These are phyloP conservation scores for Chytriomyces sp. DNA, from an alignment of 192 early-diverging fungal species.

Conservation along the genomic window DNA sequence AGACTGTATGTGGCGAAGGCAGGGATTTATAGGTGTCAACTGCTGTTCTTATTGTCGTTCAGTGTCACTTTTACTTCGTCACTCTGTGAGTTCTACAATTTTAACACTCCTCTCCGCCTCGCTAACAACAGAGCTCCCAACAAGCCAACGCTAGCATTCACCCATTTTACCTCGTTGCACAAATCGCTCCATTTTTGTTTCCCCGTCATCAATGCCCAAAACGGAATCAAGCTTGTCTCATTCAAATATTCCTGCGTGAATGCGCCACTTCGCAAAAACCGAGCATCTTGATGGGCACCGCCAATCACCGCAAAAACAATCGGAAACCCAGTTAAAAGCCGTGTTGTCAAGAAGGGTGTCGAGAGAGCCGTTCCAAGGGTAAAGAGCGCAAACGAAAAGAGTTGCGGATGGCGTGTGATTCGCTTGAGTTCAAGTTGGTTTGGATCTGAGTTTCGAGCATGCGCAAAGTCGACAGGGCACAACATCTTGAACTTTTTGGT, in stretches of 20 bases:
- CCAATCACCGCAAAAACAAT: constrained; percentile 44
- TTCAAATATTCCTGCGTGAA: constrained; percentile 3
- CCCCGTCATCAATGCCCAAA: constrained; percentile 33
- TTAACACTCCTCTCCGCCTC: not conserved
- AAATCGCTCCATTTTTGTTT: constrained; percentile 35
- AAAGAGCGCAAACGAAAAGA: constrained; percentile 36
- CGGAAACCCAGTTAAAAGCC: constrained; percentile 39
- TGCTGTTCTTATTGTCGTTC: too few relatives aligned
- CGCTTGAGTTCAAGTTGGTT: constrained; percentile 31
- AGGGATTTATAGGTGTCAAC: too few relatives aligned
- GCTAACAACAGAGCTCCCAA: constrained; percentile 27
- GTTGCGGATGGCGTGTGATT: constrained; percentile 38
- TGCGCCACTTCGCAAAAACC: constrained; percentile 31
- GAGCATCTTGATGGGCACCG: constrained; percentile 44
- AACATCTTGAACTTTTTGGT: constrained; percentile 1
- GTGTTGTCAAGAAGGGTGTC: constrained; percentile 30
- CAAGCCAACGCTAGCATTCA: constrained; percentile 38
- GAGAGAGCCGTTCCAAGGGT: constrained; percentile 36
- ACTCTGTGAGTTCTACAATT: too few relatives aligned
- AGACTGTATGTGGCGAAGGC: too few relatives aligned
- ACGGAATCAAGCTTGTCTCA: constrained; percentile 41
- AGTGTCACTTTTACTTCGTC: too few relatives aligned
- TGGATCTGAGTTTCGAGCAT: constrained; percentile 9
- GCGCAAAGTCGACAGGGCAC: constrained; percentile 30
- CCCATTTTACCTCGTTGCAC: constrained; percentile 33